Percentiles rank a stretch among this genome's conserved stretches.
Evolutionary conservation across 2,329 filamentous ascomycete genomes (phyloP).

Genomic region (Fusarium sp.): DNA sequence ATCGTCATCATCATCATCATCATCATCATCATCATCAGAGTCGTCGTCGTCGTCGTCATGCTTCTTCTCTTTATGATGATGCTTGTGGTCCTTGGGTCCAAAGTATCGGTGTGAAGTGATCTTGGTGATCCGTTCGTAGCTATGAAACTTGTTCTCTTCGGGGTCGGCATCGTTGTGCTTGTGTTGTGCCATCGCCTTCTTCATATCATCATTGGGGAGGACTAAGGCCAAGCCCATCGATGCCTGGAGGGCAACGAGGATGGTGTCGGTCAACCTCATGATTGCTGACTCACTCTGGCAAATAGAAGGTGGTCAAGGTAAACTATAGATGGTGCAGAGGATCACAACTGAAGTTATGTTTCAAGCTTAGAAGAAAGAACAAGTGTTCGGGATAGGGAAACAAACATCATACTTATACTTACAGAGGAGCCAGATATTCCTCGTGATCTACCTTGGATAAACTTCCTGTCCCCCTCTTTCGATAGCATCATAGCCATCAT

Average conservation of each 20-base stretch:
- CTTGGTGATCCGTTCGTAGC: neutral
- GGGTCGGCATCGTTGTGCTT: neutral
- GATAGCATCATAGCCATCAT: neutral
- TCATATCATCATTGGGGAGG: neutral
- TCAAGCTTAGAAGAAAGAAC: neutral
- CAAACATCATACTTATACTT: neutral
- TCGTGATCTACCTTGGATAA: neutral
- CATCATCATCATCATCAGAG: neutral
- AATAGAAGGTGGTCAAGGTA: neutral
- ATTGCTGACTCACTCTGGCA: neutral
- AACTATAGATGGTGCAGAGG: neutral
- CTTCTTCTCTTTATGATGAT: neutral
- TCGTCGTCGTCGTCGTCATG: neutral
- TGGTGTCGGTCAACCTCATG: constrained; percentile 7
- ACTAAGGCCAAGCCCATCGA: neutral
- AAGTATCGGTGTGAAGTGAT: neutral
- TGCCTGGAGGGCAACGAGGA: constrained; percentile 17
- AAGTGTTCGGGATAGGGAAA: neutral
- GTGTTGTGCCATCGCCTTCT: neutral
- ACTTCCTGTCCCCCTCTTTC: neutral
- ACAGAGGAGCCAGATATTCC: neutral
- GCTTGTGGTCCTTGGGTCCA: neutral
- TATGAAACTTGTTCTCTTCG: neutral
- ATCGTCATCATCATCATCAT: neutral
- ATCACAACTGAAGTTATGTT: neutral